Evolutionary conservation across 106 monocot species (phyloP), one percentile per base, ranked within the genome.

Genomic region (Chionographis japonica): DNA sequence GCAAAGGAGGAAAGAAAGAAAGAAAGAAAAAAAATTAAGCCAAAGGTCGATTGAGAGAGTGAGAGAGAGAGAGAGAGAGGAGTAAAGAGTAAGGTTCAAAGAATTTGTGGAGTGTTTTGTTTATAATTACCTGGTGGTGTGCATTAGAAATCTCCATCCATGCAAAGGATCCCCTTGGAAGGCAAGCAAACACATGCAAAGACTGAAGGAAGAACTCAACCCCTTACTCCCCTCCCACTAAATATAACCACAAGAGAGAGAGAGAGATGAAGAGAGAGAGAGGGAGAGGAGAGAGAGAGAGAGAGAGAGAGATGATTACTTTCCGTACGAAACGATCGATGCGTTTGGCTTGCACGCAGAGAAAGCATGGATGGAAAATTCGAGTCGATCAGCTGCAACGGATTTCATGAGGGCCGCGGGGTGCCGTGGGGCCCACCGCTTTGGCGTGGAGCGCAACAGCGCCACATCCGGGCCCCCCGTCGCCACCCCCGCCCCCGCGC

Each of bases 81-180:
- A 27, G 27, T 27, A 27, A 27, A 1, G 27, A 27, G 27, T 27
- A 27, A 27, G 27, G 27, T 27, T 27, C 27, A 27, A 27, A 27
- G 27, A 27, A 27, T 27, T 27, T 17, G 43, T 13, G 13, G 16
- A 9, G 15, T 50, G 4, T 18, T 49, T 13, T 15, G 1, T 11
- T 11, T 40, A 20, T 36, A 27, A 52, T 56, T 69, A 80, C 80
- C 80, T 80, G 80, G 12, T 64, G 74, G 56, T 69, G 46, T 10
- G 49, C 74, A 69, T 19, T 74, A 52, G 80, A 75, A 56, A 75
- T 69, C 62, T 80, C 80, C 80, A 80, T 80, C 63, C 74, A 80
- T 74, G 56, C 68, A 74, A 62, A 50, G 13, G 19, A 61, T 18
- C 41, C 40, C 7, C 8, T 39, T 8, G 9, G 67, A 15, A 67